A percentile compares a stretch with the other conserved stretches of the same genome.
Evolutionary conservation across 2,329 filamentous ascomycete genomes (phyloP).

Genomic region (Pseudogymnoascus verrucosus): DNA sequence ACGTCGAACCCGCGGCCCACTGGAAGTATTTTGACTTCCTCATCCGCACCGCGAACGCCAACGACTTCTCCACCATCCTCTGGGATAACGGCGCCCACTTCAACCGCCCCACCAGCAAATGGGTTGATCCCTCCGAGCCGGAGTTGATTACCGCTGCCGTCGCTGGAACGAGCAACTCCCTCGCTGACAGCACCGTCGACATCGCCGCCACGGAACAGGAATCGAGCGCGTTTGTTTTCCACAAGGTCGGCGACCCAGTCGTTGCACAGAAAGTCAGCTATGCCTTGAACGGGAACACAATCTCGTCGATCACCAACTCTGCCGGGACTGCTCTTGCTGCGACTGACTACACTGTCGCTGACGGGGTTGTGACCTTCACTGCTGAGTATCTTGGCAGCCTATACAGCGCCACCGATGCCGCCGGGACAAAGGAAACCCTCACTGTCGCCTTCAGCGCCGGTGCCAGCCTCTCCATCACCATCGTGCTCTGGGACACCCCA

Average conservation of each 20-base stretch:
- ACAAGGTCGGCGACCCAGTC: conserved; percentile 39
- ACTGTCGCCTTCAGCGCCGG: conserved; percentile 46
- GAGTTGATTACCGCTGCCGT: conserved; percentile 40
- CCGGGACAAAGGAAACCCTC: conserved; percentile 42
- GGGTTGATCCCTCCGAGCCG: conserved; percentile 42
- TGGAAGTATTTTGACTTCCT: conserved; percentile 52
- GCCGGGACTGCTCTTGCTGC: conserved; percentile 31
- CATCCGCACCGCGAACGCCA: conserved; percentile 38
- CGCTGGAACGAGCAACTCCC: conserved; percentile 37
- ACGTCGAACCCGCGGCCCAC: conserved; percentile 46
- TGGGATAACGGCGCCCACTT: conserved; percentile 57
- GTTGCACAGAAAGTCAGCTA: conserved; percentile 39
- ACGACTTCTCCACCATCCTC: conserved; percentile 43
- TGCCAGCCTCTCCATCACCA: conserved; percentile 36
- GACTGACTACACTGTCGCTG: conserved; percentile 41
- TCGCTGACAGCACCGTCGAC: conserved; percentile 46
- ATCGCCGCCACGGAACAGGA: conserved; percentile 35
- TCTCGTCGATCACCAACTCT: conserved; percentile 34
- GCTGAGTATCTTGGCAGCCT: conserved; percentile 38
- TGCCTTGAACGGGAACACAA: conserved; percentile 45
- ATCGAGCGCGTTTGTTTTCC: conserved; percentile 48
- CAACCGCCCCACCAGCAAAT: conserved; percentile 39
- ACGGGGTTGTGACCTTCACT: conserved; percentile 39
- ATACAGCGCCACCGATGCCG: conserved; percentile 32
- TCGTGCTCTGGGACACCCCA: conserved; percentile 47